Conservation (phyloP, 2,329 filamentous ascomycete species). For the Byssochlamys sp. region DNA sequence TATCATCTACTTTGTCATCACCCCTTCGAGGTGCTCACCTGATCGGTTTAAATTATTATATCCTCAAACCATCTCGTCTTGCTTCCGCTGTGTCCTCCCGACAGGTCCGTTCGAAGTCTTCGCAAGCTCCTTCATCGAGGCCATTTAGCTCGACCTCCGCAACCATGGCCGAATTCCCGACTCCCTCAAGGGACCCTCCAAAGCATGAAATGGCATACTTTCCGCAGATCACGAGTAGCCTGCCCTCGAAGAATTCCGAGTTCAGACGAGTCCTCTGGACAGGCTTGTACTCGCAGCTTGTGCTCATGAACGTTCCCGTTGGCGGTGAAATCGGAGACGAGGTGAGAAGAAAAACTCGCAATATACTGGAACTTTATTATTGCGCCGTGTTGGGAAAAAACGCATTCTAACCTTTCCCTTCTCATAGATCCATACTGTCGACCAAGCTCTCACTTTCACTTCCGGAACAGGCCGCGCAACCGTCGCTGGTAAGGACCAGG, state of each 20-base stretch:
- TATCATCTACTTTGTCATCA: neutral
- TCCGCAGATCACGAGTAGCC: constrained; percentile 44
- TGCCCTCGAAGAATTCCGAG: constrained; percentile 47
- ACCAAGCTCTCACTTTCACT: constrained; percentile 57
- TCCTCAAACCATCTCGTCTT: neutral
- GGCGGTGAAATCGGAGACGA: constrained; percentile 59
- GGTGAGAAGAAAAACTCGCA: constrained; percentile 25
- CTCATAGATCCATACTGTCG: constrained; percentile 45
- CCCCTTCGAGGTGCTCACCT: neutral
- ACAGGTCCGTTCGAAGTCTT: neutral
- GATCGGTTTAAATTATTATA: neutral
- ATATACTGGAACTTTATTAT: neutral
- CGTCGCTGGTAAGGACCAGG: constrained; percentile 50
- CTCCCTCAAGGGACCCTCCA: constrained; percentile 23
- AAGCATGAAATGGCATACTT: constrained; percentile 54
- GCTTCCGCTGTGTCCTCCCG: neutral
- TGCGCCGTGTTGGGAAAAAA: too few species aligned
- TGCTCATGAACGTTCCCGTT: constrained; percentile 56
- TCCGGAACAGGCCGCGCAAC: constrained; percentile 50
- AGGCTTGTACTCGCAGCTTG: constrained; percentile 53
- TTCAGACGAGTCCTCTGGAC: constrained; percentile 56
- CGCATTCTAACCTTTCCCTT: neutral
- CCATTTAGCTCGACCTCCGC: neutral
- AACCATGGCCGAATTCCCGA: neutral
- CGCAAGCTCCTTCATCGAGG: neutral